phyloP scores from a whole-genome alignment of 2,329 filamentous ascomycete genomes.

The Colletotrichum brevisporum region DNA sequence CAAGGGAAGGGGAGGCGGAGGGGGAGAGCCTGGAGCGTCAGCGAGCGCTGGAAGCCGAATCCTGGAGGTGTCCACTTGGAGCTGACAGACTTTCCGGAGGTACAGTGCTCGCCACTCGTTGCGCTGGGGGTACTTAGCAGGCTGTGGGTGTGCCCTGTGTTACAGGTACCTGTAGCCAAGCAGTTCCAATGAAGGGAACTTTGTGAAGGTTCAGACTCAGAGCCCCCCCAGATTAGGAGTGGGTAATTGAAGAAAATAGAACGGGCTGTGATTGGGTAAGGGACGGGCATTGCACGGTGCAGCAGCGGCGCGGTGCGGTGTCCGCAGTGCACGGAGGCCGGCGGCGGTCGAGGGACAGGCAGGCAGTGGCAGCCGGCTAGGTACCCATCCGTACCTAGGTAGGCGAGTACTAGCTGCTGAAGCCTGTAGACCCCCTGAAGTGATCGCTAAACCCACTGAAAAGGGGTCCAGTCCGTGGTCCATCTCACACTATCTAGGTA shows the following conservation, averaged over 20 bases:
- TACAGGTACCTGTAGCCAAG: not conserved
- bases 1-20: not conserved
- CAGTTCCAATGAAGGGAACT: slow-evolving; percentile 14
- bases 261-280: slow-evolving; percentile 1
- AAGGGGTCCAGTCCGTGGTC: not conserved
- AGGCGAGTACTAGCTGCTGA: not conserved
- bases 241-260: slow-evolving; percentile 10
- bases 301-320: not conserved
- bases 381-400: too few species aligned
- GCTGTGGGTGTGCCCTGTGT: not conserved
- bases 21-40: slow-evolving; percentile 7
- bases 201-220: not conserved
- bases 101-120: slow-evolving; percentile 17
- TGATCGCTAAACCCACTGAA: slow-evolving; percentile 2
- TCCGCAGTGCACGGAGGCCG: too few species aligned
- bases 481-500: not conserved
- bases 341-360: not conserved
- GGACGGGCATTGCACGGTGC: not conserved
- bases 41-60: slow-evolving; percentile 14
- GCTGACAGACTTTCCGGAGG: slow-evolving; percentile 30
- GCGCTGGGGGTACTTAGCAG: not conserved
- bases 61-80: slow-evolving; percentile 20
- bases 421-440: not conserved
- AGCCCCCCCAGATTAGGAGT: not conserved
- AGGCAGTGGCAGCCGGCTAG: too few species aligned